phyloP scores from a whole-genome alignment of 345 rosid species.

The Sisymbrium altissimum region DNA sequence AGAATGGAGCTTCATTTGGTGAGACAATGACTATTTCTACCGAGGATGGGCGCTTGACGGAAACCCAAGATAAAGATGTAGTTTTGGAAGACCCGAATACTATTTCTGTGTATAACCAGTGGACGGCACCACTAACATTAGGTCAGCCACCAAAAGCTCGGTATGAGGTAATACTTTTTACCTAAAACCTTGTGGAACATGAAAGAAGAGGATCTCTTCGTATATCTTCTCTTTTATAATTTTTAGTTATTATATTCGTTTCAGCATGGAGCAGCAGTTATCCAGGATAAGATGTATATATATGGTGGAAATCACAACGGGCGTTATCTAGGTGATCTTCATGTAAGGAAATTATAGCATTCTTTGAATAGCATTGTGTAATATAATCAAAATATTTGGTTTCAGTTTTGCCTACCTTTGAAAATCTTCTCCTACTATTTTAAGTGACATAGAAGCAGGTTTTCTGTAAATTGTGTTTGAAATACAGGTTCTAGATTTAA shows the following conservation, averaged over 20 bases:
- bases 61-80: slow-evolving; percentile 82
- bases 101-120: slow-evolving; percentile 72
- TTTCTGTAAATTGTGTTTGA: slow-evolving; percentile 27
- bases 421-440: not conserved
- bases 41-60: slow-evolving; percentile 52
- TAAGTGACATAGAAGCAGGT: not conserved
- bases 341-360: slow-evolving; percentile 50
- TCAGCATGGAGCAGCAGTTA: slow-evolving; percentile 88
- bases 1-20: slow-evolving; percentile 50
- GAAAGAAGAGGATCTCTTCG: not conserved
- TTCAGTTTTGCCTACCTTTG: not conserved
- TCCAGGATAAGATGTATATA: slow-evolving; percentile 85
- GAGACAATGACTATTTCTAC: slow-evolving; percentile 55
- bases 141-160: slow-evolving; percentile 82
- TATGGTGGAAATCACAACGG: slow-evolving; percentile 96
- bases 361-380: not conserved
- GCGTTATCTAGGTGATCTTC: slow-evolving; percentile 84
- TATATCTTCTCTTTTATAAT: slow-evolving; percentile 17
- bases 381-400: not conserved
- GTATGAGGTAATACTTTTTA: slow-evolving; percentile 57
- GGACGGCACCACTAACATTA: slow-evolving; percentile 63
- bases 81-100: slow-evolving; percentile 72
- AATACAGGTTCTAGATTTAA: slow-evolving; percentile 80
- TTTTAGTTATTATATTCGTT: slow-evolving; percentile 9
- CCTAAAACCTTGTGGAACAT: not conserved